Percentiles rank a stretch among this genome's conserved stretches.
phyloP scores from a whole-genome alignment of 495 filamentous ascomycete species.

The Penicillium waksmanii region DNA sequence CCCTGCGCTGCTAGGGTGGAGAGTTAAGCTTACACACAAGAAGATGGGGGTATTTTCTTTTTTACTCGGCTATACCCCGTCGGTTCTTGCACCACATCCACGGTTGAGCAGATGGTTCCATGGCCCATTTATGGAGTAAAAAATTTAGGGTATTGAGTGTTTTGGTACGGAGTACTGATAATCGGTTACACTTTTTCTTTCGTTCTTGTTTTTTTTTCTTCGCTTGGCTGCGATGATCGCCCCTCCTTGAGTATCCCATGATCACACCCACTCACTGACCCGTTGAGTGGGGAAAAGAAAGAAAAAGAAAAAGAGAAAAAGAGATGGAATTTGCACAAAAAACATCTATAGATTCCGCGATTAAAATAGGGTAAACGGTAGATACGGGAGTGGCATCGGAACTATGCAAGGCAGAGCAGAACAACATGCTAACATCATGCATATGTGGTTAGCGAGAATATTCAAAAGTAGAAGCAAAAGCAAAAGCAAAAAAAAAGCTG shows the following conservation, averaged over 20 bases:
- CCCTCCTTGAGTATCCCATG: conserved; percentile 25
- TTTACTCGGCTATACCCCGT: conserved; percentile 27
- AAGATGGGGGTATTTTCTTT: conserved; percentile 8
- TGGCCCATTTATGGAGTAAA: conserved; percentile 2
- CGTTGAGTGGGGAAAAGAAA: conserved; percentile 29
- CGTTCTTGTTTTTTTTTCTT: conserved; percentile 18
- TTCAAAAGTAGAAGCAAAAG: no score
- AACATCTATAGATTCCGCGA: neutral
- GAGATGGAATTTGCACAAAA: neutral
- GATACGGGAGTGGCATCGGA: neutral
- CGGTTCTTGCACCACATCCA: conserved; percentile 17
- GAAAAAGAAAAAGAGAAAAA: conserved; percentile 18
- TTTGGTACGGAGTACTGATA: conserved; percentile 4
- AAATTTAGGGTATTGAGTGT: neutral
- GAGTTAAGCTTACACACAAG: conserved; percentile 21
- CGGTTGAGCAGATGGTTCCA: conserved; percentile 22
- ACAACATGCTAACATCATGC: no score
- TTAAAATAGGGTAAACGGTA: conserved; percentile 2
- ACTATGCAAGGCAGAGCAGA: neutral
- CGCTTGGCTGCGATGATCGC: conserved; percentile 34
- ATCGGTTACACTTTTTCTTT: conserved; percentile 7
- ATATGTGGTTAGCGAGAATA: no score
- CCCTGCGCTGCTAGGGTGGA: no score
- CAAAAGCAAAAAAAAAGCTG: neutral
- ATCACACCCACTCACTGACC: conserved; percentile 25